Conservation (phyloP, 1,284 basidiomycete genomes). For the Irpex sp. region DNA sequence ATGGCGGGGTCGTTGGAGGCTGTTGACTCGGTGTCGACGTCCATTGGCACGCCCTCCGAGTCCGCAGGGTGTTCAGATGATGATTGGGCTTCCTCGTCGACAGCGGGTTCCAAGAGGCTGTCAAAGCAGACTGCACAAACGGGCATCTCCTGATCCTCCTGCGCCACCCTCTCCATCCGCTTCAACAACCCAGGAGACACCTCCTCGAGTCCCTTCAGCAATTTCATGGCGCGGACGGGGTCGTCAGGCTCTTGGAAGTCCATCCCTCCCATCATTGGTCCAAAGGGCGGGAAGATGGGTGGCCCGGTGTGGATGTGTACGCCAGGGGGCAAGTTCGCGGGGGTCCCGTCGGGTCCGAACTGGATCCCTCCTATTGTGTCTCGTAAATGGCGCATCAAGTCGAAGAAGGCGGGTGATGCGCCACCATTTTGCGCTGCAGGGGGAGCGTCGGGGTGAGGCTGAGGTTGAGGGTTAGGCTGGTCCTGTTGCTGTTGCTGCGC, state of each 20-base stretch:
- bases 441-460: background rate
- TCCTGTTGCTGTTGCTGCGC: background rate
- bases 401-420: background rate
- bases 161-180: constrained; percentile 53
- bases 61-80: constrained; percentile 17
- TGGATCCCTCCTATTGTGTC: background rate
- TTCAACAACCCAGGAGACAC: constrained; percentile 63
- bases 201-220: constrained; percentile 58
- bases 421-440: background rate
- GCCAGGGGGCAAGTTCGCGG: background rate
- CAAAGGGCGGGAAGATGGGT: constrained; percentile 11
- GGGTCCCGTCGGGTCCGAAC: background rate
- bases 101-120: constrained; percentile 39
- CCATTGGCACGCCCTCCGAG: constrained; percentile 10
- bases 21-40: constrained; percentile 3
- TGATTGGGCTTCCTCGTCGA: constrained; percentile 30
- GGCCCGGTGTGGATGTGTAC: constrained; percentile 4
- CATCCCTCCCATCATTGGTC: constrained; percentile 18
- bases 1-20: constrained; percentile 2
- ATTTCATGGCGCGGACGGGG: constrained; percentile 54
- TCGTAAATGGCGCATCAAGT: background rate
- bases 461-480: background rate
- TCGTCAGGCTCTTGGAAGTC: constrained; percentile 49
- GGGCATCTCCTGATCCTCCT: constrained; percentile 34
- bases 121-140: constrained; percentile 77